A percentile compares a stretch with the other conserved stretches of the same genome.
These are phyloP conservation scores for Neltuma alba DNA, from an alignment of 306 rosid genomes.

Conservation along the genomic window DNA sequence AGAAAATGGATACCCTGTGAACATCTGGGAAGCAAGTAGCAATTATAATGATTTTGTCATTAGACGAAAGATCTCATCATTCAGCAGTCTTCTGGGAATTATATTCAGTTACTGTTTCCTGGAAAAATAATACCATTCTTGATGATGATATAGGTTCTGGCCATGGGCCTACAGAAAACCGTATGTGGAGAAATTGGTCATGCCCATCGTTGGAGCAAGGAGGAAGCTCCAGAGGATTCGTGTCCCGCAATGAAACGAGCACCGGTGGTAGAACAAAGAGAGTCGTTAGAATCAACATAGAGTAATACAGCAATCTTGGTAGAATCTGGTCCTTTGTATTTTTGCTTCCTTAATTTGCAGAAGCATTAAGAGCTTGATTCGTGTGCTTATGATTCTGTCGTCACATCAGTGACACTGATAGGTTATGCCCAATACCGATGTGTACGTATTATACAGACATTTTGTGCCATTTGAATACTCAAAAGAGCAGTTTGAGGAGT, in stretches of 20 bases:
- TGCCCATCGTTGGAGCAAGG: constrained; percentile 38
- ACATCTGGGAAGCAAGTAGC: background rate
- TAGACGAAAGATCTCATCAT: background rate
- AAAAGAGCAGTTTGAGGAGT: background rate
- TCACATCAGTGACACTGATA: background rate
- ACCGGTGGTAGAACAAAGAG: constrained; percentile 54
- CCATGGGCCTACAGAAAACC: constrained; percentile 30
- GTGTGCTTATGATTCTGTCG: background rate
- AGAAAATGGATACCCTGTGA: background rate
- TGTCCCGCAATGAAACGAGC: constrained; percentile 36
- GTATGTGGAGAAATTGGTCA: constrained; percentile 33
- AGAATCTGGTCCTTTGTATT: background rate
- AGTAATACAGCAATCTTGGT: constrained; percentile 32
- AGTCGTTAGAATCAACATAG: constrained; percentile 79
- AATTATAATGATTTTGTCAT: background rate
- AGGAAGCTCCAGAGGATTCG: constrained; percentile 35
- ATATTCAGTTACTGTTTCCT: background rate
- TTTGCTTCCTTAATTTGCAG: background rate
- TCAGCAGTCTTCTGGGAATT: background rate
- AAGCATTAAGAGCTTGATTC: background rate
- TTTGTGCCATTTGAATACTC: background rate
- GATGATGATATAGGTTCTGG: constrained; percentile 45
- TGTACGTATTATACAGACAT: background rate
- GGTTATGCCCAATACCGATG: background rate
- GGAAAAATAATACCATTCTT: background rate